Evolutionary conservation across 2,329 filamentous ascomycete species (phyloP).

Genomic region (Ophiostoma ips): DNA sequence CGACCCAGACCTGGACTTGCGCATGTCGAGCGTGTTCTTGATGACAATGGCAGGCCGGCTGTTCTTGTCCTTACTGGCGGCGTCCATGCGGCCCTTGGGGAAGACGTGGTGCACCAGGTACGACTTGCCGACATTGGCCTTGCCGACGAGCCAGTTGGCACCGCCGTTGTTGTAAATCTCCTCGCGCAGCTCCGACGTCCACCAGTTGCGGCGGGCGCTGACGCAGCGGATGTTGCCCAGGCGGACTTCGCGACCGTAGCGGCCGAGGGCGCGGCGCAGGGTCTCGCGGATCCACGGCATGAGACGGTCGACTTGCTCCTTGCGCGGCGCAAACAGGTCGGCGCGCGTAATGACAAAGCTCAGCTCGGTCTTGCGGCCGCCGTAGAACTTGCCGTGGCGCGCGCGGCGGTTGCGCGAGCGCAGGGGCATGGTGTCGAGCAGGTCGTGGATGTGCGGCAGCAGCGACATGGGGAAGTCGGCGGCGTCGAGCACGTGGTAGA

Average conservation of each 20-base stretch:
- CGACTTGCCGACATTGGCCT: constrained; percentile 95
- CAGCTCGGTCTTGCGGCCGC: constrained; percentile 58
- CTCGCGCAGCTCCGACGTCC: constrained; percentile 75
- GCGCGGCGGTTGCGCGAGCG: constrained; percentile 72
- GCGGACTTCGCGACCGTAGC: constrained; percentile 53
- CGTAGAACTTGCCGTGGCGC: constrained; percentile 47
- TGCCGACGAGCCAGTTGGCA: constrained; percentile 92
- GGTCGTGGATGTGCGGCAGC: constrained; percentile 57
- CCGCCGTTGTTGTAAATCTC: constrained; percentile 74
- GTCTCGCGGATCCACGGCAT: constrained; percentile 76
- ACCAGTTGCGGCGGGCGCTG: constrained; percentile 77
- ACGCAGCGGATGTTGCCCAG: constrained; percentile 79
- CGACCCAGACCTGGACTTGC: neutral
- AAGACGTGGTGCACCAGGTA: constrained; percentile 78
- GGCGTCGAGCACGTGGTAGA: constrained; percentile 90
- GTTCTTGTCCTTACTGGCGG: constrained; percentile 3
- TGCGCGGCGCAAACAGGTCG: constrained; percentile 72
- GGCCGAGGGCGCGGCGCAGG: constrained; percentile 61
- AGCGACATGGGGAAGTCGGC: constrained; percentile 95
- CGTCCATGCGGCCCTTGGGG: constrained; percentile 53
- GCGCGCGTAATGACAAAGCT: constrained; percentile 85
- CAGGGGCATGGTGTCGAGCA: constrained; percentile 58
- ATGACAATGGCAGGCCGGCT: neutral
- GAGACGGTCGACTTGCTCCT: constrained; percentile 68
- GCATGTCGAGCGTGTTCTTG: constrained; percentile 3